Base-by-base conservation (phyloP, 1,139 yeast species). In the Taiozyma sp. region DNA sequence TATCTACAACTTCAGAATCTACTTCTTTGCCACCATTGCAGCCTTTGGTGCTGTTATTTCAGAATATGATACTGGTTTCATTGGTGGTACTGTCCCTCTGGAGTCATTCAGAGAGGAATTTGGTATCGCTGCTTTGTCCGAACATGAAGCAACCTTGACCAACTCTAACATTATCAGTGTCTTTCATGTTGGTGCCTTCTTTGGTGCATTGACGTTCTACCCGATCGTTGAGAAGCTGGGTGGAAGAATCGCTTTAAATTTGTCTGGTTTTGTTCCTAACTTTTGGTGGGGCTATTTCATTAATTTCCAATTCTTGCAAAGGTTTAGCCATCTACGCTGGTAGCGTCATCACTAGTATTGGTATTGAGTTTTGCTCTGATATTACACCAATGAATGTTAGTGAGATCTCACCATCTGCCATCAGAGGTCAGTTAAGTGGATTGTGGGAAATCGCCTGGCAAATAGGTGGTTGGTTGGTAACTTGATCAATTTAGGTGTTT, bases 331-430 rank as follows among this genome's bases (percentile, higher is more conserved):
- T 56, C 39, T 73, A 76, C 57, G 67, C 69, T 51, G 83, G 83
- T 42, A 71, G 83, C 60, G 70, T 79, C 34, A 66, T 81, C 50
- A 70, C 79, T 45, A 86, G 87, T 48, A 59, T 79, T 46, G 83
- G 84, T 53, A 77, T 81, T 49, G 87, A 86, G 34, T 72, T 79
- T 52, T 80, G 81, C 42, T 75, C 84, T 8, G 70, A 81, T 47
- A 77, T 75, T 46, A 80, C 81, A 16, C 86, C 86, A 8, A 78
- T 78, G 46, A 80, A 78, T 63, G 74, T 80, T 34, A 71, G 83
- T 6, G 85, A 81, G 62, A 69, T 80, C 50, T 72, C 81, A 23
- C 78, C 81, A 22, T 71, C 80, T 51, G 70, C 73, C 45, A 70
- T 72, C 49, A 72, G 86, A 65, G 88, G 87, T 55, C 66, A 69